These are phyloP conservation scores for Bipolaris gigantea DNA, from an alignment of 2,329 filamentous ascomycete genomes.

Conservation along the genomic window DNA sequence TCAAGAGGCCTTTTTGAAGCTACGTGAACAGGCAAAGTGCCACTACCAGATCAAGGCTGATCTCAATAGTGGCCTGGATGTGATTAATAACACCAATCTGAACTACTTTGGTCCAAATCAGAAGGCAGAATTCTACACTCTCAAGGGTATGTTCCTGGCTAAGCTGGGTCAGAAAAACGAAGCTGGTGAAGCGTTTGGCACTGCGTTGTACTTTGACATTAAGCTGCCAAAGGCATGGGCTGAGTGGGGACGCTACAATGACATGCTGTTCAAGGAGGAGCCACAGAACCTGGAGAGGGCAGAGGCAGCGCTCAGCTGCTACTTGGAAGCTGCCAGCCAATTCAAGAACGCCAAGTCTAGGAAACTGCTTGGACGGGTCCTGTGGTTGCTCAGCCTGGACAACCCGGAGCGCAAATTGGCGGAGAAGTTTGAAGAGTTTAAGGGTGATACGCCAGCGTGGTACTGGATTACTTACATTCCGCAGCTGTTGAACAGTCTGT, in stretches of 20 bases:
- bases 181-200: constrained; percentile 90
- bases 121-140: constrained; percentile 97
- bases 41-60: constrained; percentile 96
- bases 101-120: constrained; percentile 96
- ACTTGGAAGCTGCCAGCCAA: constrained; percentile 90
- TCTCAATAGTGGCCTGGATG: constrained; percentile 87
- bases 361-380: constrained; percentile 87
- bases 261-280: constrained; percentile 92
- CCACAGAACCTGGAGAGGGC: constrained; percentile 79
- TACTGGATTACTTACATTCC: constrained; percentile 99
- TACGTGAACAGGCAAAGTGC: constrained; percentile 98
- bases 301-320: constrained; percentile 90
- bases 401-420: constrained; percentile 82
- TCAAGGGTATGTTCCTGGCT: constrained; percentile 99
- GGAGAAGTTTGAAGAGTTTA: constrained; percentile 89
- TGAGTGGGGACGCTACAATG: constrained; percentile 98
- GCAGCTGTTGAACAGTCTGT: constrained; percentile 87
- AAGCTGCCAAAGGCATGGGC: constrained; percentile 97
- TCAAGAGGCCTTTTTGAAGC: constrained; percentile 96
- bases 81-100: constrained; percentile 99
- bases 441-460: constrained; percentile 96
- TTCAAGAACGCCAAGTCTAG: constrained; percentile 97
- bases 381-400: constrained; percentile 94
- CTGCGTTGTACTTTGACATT: constrained; percentile 93
- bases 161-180: constrained; percentile 90